Conservation (phyloP, 441 rosid genomes). For the Aleurites moluccanus region DNA sequence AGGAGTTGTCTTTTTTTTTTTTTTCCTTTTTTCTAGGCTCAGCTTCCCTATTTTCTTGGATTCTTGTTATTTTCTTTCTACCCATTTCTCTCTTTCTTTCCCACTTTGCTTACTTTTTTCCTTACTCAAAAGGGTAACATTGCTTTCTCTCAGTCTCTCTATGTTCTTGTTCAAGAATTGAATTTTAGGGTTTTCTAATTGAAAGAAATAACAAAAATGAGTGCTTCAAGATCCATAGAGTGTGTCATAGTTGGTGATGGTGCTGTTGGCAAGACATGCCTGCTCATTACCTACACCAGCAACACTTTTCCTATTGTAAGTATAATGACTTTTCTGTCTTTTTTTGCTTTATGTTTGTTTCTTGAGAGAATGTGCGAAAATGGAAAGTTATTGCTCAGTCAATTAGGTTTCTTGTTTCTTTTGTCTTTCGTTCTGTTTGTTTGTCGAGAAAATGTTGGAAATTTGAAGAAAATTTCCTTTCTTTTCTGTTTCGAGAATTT, state of each 20-base stretch:
- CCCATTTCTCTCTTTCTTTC: conserved; percentile 12
- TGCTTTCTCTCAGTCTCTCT: background rate
- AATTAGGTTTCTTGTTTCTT: background rate
- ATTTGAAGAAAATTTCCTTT: background rate
- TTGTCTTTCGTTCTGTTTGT: conserved; percentile 1
- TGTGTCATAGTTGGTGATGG: conserved; percentile 98
- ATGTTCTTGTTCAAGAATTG: conserved; percentile 10
- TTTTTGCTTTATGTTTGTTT: conserved; percentile 25
- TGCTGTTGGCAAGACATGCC: conserved; percentile 97
- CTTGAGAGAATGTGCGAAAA: conserved; percentile 25
- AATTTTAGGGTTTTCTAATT: conserved; percentile 23
- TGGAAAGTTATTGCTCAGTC: background rate
- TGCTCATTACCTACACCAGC: conserved; percentile 96
- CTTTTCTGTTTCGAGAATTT: background rate
- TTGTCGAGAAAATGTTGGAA: conserved; percentile 20
- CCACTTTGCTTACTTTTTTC: no score
- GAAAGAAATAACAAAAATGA: conserved; percentile 41
- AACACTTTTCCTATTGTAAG: conserved; percentile 95
- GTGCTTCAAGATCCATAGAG: conserved; percentile 88
- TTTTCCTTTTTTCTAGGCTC: background rate
- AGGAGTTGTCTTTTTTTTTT: conserved; percentile 41
- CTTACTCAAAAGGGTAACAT: background rate
- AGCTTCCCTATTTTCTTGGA: conserved; percentile 8
- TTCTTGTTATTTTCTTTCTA: conserved; percentile 2
- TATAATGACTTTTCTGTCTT: background rate